These are phyloP conservation scores for Fusarium udum DNA, from an alignment of 2,329 filamentous ascomycete species.

Conservation along the genomic window DNA sequence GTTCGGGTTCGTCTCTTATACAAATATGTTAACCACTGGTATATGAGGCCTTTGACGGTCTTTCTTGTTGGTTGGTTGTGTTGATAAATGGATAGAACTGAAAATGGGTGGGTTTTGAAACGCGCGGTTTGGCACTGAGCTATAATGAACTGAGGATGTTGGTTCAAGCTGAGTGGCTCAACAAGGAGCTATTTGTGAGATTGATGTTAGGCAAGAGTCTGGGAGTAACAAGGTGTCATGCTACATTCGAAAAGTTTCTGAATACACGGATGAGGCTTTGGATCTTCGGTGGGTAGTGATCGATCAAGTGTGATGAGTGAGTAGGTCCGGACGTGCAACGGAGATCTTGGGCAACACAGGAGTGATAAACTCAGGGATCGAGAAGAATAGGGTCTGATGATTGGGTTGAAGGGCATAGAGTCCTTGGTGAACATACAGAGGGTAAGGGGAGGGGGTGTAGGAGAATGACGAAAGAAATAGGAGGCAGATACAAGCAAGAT, in stretches of 20 bases:
- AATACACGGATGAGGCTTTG: not conserved
- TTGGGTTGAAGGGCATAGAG: not conserved
- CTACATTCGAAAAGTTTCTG: not conserved
- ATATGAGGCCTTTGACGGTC: not conserved
- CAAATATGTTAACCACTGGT: not conserved
- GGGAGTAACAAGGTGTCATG: not conserved
- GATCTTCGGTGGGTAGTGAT: not conserved
- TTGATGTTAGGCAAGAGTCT: not conserved
- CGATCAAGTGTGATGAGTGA: not conserved
- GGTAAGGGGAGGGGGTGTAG: not conserved
- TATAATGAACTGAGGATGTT: slow-evolving; percentile 13
- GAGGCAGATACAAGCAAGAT: slow-evolving; percentile 31
- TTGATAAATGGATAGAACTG: not conserved
- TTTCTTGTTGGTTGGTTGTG: not conserved
- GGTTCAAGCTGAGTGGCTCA: not conserved
- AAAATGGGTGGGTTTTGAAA: slow-evolving; percentile 25
- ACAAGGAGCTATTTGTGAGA: not conserved
- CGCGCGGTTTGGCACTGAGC: slow-evolving; percentile 26
- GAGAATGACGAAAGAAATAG: slow-evolving; percentile 16
- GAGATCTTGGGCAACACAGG: not conserved
- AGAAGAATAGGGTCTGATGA: slow-evolving; percentile 14
- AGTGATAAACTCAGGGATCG: slow-evolving; percentile 6
- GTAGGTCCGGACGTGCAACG: not conserved
- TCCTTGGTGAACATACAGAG: not conserved
- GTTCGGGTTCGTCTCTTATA: not conserved